Evolutionary conservation across 2,329 filamentous ascomycete species (phyloP).

Genomic region (Colletotrichum sp.): DNA sequence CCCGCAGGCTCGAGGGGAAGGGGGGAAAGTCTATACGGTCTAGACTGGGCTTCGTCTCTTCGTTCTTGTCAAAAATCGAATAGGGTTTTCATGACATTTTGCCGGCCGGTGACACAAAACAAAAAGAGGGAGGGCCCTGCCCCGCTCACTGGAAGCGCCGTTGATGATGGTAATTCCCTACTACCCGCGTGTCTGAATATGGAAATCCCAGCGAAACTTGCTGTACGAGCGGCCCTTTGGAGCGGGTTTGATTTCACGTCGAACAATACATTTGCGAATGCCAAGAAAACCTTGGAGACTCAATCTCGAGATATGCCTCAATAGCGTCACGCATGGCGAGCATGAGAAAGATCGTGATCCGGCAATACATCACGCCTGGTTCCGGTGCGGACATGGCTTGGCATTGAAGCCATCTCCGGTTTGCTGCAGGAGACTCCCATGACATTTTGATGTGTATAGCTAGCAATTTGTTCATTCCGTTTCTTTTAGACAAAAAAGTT

Average conservation of each 20-base stretch:
- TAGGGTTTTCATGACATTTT: background rate
- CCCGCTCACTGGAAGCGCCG: background rate
- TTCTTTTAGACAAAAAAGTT: background rate
- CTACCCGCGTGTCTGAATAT: background rate
- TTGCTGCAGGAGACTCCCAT: background rate
- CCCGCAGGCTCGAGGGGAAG: background rate
- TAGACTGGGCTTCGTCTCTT: background rate
- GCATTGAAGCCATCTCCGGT: background rate
- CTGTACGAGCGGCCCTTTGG: background rate
- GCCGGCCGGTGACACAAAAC: background rate
- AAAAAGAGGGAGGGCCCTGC: background rate
- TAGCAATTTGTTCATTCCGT: background rate
- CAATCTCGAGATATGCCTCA: background rate
- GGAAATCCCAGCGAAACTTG: background rate
- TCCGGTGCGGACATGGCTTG: background rate
- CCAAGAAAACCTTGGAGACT: background rate
- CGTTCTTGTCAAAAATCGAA: background rate
- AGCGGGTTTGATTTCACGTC: background rate
- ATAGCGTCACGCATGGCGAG: background rate
- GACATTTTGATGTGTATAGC: background rate
- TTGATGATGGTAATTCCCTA: background rate
- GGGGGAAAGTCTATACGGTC: background rate
- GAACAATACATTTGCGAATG: background rate
- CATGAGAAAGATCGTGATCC: background rate
- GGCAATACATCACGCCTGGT: background rate